Conservation (phyloP, 1,284 basidiomycete species). For the Microbotryum saponariae region DNA sequence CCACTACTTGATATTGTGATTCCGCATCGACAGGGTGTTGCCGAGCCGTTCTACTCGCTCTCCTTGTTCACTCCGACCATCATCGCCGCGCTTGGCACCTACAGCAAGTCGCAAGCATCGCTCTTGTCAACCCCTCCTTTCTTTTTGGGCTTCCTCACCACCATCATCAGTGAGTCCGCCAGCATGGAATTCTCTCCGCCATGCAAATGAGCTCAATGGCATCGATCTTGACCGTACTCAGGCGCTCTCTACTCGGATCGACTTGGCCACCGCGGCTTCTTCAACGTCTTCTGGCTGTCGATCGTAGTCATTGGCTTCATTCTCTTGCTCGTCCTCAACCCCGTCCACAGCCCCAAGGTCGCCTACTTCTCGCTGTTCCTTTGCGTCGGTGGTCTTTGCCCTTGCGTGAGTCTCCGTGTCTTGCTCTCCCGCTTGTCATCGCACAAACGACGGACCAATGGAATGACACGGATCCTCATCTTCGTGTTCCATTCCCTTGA, state of each 20-base stretch:
- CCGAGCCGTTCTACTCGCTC: slow-evolving; percentile 21
- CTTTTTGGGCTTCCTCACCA: slow-evolving; percentile 12
- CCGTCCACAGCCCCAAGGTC: slow-evolving; percentile 4
- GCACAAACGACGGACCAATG: too few relatives aligned
- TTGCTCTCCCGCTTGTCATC: background rate
- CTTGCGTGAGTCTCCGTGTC: slow-evolving; percentile 1
- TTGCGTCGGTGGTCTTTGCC: slow-evolving; percentile 25
- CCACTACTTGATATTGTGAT: background rate
- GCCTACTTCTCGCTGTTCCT: slow-evolving; percentile 31
- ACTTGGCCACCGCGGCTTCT: slow-evolving; percentile 13
- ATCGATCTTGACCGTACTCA: background rate
- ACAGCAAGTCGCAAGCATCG: slow-evolving; percentile 41
- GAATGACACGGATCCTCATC: too few relatives aligned
- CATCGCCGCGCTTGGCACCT: slow-evolving; percentile 43
- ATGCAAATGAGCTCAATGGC: background rate
- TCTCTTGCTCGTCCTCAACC: slow-evolving; percentile 16
- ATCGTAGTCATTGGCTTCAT: slow-evolving; percentile 21
- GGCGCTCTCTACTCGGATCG: slow-evolving; percentile 19
- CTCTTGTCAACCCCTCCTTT: slow-evolving; percentile 43
- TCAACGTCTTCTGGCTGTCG: slow-evolving; percentile 27
- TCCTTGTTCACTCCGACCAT: slow-evolving; percentile 43
- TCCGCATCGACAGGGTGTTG: background rate
- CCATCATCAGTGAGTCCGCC: background rate
- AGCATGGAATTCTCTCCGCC: background rate
- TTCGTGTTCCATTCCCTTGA: too few relatives aligned